Evolutionary conservation across 352 stramenopile genomes (phyloP), one percentile per base, ranked within the genome.

Genomic region (Albugo laibachii): DNA sequence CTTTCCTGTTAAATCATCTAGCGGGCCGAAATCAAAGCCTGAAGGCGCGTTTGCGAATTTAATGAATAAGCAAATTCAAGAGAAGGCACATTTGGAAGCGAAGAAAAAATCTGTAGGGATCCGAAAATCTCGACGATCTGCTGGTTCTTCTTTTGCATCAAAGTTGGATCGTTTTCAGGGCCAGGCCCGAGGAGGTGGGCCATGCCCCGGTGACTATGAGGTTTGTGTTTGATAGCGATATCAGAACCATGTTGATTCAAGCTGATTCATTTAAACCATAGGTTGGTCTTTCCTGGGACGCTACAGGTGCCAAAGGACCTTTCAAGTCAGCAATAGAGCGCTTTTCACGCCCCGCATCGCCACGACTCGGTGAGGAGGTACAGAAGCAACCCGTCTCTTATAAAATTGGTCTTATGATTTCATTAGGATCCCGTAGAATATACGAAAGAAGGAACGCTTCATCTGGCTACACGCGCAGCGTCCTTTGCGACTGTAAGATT

Each of bases 141-240:
- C 5, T 80, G 68, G 8, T 63, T 68, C 36, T 31, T 31, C 24
- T 31, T 87, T 87, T 47, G 71, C 64, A 11, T 84, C 75, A 0
- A 72, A 64, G 10, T 78, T 71, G 1, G 69, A 36, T 18, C 75
- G 75, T 0, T 80, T 80, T 36, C 61, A 73, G 41, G 48, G 55
- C 31, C 39, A 53, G 0, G 48, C 57, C 15, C 69, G 74, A 42
- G 48, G 47, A 0, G 44, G 49, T 0, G 62, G 58, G 0, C 71
- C 71, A 1, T 83, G 69, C 0, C 71, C 71, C 14, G 75, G 75
- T 1, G 75, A 82, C 52, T 87, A 87, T 34, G 69, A 86, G 61
- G 74, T 79, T 37, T 6, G n/a, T 37, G 31, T 34, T 31, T 14
- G 11, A 13, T 11, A 45, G 24, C n/a, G 19, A n/a, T 8, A 13